Conservation (phyloP, 2,329 filamentous ascomycete genomes). For the Penicillium verrucosum region DNA sequence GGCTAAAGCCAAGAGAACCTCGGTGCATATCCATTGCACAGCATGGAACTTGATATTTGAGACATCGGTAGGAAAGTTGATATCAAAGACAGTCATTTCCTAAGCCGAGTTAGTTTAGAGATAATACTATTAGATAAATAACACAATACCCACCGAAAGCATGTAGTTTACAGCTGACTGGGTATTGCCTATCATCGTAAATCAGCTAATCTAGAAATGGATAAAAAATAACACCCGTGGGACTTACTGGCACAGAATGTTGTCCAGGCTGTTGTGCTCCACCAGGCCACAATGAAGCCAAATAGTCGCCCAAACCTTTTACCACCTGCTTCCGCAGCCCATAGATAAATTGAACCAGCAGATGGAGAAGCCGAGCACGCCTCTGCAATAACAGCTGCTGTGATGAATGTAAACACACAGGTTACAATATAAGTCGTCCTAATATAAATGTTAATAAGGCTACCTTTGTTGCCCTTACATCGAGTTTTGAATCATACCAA, state of each 20-base stretch:
- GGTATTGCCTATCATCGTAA: slow-evolving; percentile 42
- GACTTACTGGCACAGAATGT: slow-evolving; percentile 52
- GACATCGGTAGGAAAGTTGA: slow-evolving; percentile 54
- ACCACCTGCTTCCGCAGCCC: slow-evolving; percentile 58
- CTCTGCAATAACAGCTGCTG: slow-evolving; percentile 59
- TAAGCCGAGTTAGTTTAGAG: slow-evolving; percentile 21
- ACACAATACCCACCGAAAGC: slow-evolving; percentile 43
- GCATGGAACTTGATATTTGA: slow-evolving; percentile 57
- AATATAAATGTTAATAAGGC: neutral
- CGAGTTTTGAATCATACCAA: slow-evolving; percentile 24
- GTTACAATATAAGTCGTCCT: slow-evolving; percentile 60
- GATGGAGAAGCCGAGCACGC: slow-evolving; percentile 59
- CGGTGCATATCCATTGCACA: slow-evolving; percentile 59
- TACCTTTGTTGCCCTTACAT: neutral
- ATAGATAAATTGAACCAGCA: slow-evolving; percentile 60
- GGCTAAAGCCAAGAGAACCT: slow-evolving; percentile 50
- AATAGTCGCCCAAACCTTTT: slow-evolving; percentile 54
- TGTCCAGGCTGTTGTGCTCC: slow-evolving; percentile 62
- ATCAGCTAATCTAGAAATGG: neutral
- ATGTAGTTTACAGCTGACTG: slow-evolving; percentile 53
- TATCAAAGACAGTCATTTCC: slow-evolving; percentile 57
- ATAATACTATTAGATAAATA: neutral
- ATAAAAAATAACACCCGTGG: neutral
- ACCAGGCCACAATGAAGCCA: slow-evolving; percentile 61
- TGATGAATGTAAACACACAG: slow-evolving; percentile 59